phyloP scores from a whole-genome alignment of 108 stramenopile species.

The Parmales sp. region DNA sequence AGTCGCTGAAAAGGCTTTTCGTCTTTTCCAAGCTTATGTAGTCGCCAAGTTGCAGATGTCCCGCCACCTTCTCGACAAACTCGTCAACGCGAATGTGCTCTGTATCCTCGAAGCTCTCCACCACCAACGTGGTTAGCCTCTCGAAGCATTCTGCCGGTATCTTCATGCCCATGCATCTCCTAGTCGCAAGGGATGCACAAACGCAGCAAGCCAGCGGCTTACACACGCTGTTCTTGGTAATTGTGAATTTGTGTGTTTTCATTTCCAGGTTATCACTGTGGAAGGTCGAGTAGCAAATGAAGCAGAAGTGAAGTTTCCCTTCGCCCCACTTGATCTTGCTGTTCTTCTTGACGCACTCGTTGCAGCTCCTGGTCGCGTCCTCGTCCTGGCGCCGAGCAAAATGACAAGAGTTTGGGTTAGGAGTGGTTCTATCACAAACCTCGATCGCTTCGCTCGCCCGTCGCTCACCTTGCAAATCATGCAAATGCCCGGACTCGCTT shows the following conservation, averaged over 20 bases:
- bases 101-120: not conserved
- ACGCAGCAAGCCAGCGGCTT: constrained; percentile 3
- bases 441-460: too few relatives aligned
- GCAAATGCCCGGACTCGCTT: not conserved
- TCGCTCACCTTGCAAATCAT: constrained; percentile 18
- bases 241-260: not conserved
- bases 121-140: not conserved
- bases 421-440: too few relatives aligned
- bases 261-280: not conserved
- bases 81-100: not conserved
- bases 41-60: not conserved
- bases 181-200: not conserved
- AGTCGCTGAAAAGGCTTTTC: not conserved
- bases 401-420: too few relatives aligned
- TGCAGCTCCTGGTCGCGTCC: constrained; percentile 4
- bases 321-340: constrained; percentile 8
- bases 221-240: not conserved
- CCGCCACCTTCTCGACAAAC: not conserved
- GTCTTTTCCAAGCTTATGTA: not conserved
- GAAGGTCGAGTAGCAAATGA: constrained; percentile 7
- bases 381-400: too few relatives aligned
- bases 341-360: not conserved
- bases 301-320: constrained; percentile 7
- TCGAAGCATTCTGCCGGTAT: not conserved
- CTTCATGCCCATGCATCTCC: constrained; percentile 8